Base-by-base conservation (phyloP, 495 filamentous ascomycete genomes). In the Neurospora pannonica region DNA sequence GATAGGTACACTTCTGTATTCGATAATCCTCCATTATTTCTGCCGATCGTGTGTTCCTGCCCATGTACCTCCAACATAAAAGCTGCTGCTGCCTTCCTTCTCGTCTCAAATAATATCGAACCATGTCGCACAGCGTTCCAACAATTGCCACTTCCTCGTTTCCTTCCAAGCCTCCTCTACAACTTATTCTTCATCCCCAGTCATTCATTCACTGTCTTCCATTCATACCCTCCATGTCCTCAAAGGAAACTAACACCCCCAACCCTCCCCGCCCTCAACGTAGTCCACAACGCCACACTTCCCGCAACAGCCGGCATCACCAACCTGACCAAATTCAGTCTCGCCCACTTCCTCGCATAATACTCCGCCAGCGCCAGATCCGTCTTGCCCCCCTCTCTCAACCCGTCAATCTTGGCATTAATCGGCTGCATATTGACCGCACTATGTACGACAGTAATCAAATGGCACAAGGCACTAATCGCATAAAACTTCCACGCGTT, bases 361-460 rank as follows among this genome's bases (percentile, higher is more conserved):
- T 42, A 76, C 80, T 83, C 83, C 0, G 83, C 83, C 73, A 82
- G 46, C 46, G 77, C 78, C 3, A 60, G 38, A 71, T 83, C 83
- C 9, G 79, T 77, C 77, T 80, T 81, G 11, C 28, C 28, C 4
- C 54, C 24, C 34, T 31, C 31, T 2, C 75, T 42, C 46, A 87
- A 77, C 13, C 76, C 83, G 31, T 84, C 82, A 21, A 87, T 71
- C 78, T 85, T 85, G 70, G 79, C 80, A 74, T 87, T 87, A 71
- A 87, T 74, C 62, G 85, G 84, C 82, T 86, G 85, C 86, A 87
- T 86, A 72, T 87, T 87, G 4, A 83, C 9, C 3, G 85, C 86
- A 21, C 81, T 83, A 70, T 87, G 84, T 39, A 87, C 73, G n/a
- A 87, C 82, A 0, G 81, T 84, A 38, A 83, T 75, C 15, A 87